Conservation (phyloP, 2,329 filamentous ascomycete species). For the Bipolaris sorokiniana region DNA sequence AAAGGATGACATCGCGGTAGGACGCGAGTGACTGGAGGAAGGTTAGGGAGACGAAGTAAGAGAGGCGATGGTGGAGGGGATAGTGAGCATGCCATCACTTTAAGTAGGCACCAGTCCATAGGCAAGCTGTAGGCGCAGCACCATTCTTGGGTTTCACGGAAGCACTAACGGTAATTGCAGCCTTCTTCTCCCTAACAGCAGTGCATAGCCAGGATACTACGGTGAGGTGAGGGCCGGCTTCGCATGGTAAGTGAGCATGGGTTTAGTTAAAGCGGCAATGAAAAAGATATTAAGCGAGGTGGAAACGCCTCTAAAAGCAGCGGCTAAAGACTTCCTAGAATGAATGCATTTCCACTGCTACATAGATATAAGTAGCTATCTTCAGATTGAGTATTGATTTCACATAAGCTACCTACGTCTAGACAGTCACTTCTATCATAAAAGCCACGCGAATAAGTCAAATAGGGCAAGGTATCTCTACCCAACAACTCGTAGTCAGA, state of each 20-base stretch:
- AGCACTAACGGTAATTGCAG: slow-evolving; percentile 3
- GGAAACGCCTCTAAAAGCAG: slow-evolving; percentile 5
- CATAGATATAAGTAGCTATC: slow-evolving; percentile 4
- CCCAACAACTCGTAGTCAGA: no score
- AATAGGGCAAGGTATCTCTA: no score
- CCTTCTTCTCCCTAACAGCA: slow-evolving; percentile 1
- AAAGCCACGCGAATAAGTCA: no score
- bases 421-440: no score
- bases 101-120: slow-evolving; percentile 13
- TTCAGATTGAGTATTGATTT: no score
- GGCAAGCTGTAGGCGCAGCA: slow-evolving; percentile 6
- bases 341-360: slow-evolving; percentile 1
- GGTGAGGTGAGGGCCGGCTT: slow-evolving; percentile 3
- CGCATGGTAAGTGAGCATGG: slow-evolving; percentile 1
- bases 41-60: not conserved
- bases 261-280: slow-evolving; percentile 8
- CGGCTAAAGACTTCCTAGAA: not conserved
- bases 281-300: not conserved
- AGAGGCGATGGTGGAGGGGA: slow-evolving; percentile 7
- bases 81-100: slow-evolving; percentile 12
- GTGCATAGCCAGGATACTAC: not conserved
- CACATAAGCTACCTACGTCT: no score
- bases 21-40: slow-evolving; percentile 2
- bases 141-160: slow-evolving; percentile 5
- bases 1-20: slow-evolving; percentile 4